Conservation (phyloP, 140 eudicot species). For the Senecio squalidus region DNA sequence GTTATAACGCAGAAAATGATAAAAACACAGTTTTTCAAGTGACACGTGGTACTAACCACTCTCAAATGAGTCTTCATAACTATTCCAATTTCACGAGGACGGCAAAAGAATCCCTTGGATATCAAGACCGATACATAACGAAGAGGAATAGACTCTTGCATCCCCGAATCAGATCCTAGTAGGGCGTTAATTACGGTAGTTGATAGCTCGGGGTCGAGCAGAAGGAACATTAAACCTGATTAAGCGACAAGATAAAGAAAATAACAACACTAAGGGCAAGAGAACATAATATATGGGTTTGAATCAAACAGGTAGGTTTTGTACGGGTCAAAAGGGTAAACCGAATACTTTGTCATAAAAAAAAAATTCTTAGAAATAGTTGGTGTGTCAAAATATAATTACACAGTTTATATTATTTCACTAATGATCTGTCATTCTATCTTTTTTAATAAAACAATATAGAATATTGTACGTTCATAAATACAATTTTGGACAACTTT, state of each 20-base stretch:
- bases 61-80: constrained; percentile 75
- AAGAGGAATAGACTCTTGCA: constrained; percentile 68
- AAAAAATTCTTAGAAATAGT: too few species aligned
- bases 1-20: constrained; percentile 8
- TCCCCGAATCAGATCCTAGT: constrained; percentile 47
- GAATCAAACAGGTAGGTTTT: too few species aligned
- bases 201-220: constrained; percentile 79
- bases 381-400: too few species aligned
- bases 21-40: not conserved
- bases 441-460: too few species aligned
- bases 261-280: not conserved
- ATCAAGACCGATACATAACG: constrained; percentile 77
- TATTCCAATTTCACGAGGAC: constrained; percentile 61
- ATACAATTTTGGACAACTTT: too few species aligned
- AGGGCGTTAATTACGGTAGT: constrained; percentile 59
- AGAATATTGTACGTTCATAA: too few species aligned
- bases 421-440: too few species aligned
- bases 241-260: constrained; percentile 12
- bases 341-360: too few species aligned
- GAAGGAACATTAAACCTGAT: constrained; percentile 77
- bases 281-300: too few species aligned
- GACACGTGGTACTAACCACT: constrained; percentile 54
- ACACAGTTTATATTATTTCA: too few species aligned
- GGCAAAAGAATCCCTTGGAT: constrained; percentile 77
- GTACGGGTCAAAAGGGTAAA: too few species aligned